phyloP scores from a whole-genome alignment of 1,139 yeast genomes.

The Cylindricascospora bacillispora region DNA sequence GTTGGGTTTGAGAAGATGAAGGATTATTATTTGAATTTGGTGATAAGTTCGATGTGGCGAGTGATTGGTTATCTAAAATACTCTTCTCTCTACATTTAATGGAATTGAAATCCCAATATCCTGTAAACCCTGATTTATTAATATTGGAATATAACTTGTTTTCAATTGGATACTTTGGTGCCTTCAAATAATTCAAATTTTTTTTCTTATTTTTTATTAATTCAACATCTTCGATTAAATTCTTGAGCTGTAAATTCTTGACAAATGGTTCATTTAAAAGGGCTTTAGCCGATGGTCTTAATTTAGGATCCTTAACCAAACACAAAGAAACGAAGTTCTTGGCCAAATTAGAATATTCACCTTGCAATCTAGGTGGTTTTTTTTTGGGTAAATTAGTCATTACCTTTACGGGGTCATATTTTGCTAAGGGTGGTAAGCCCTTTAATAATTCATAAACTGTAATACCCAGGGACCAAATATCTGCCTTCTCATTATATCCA shows the following conservation, averaged over 20 bases:
- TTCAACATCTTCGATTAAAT: slow-evolving; percentile 23
- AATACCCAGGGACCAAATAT: slow-evolving; percentile 81
- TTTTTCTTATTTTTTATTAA: slow-evolving; percentile 15
- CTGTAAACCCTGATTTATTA: slow-evolving; percentile 1
- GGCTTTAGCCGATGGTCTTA: slow-evolving; percentile 37
- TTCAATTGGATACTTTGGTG: slow-evolving; percentile 24
- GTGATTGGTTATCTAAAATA: no score
- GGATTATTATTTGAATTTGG: neutral
- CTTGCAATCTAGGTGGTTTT: slow-evolving; percentile 48
- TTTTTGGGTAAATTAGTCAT: slow-evolving; percentile 58
- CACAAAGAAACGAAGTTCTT: slow-evolving; percentile 51
- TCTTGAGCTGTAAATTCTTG: slow-evolving; percentile 11
- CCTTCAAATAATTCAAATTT: slow-evolving; percentile 10
- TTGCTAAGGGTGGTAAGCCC: slow-evolving; percentile 61
- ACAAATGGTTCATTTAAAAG: slow-evolving; percentile 39
- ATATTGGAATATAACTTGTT: slow-evolving; percentile 20
- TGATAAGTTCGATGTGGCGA: neutral
- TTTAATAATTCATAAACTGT: slow-evolving; percentile 64
- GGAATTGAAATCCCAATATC: slow-evolving; percentile 17
- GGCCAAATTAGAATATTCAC: slow-evolving; percentile 35
- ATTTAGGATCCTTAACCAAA: slow-evolving; percentile 42
- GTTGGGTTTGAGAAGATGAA: neutral
- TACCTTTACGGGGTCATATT: slow-evolving; percentile 63
- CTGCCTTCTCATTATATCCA: slow-evolving; percentile 71
- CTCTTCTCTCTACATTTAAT: neutral